These are phyloP conservation scores for Epichloe sylvatica DNA, from an alignment of 2,329 filamentous ascomycete species.

Conservation along the genomic window DNA sequence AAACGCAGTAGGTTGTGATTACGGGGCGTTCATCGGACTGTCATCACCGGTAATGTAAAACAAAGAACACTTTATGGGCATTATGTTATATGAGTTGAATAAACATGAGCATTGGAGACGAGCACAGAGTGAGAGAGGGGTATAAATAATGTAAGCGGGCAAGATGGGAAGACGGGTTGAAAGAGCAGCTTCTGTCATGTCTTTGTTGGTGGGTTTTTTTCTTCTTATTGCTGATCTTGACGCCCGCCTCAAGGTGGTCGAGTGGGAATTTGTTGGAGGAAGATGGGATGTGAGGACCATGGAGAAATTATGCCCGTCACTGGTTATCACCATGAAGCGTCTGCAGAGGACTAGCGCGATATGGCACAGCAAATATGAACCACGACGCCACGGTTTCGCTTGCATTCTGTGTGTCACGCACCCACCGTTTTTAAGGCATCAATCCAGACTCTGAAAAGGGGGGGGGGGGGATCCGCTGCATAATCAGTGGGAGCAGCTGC, in stretches of 20 bases:
- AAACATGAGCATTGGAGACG: constrained; percentile 2
- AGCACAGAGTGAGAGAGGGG: not conserved
- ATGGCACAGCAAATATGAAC: too few species aligned
- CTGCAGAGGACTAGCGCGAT: not conserved
- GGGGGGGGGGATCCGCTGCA: not conserved
- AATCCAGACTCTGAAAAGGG: not conserved
- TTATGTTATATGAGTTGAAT: constrained; percentile 8
- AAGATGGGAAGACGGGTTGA: not conserved
- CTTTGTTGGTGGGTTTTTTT: not conserved
- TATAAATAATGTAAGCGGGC: not conserved
- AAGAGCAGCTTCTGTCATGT: not conserved
- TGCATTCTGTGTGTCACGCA: not conserved
- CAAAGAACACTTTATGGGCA: not conserved
- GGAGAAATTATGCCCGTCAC: not conserved
- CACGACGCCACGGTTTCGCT: not conserved
- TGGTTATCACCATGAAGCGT: too few species aligned
- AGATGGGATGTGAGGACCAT: not conserved
- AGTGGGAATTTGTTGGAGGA: not conserved
- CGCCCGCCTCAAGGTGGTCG: not conserved
- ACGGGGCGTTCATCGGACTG: constrained; percentile 7
- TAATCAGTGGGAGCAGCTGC: not conserved
- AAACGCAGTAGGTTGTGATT: constrained; percentile 5
- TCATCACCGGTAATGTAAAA: constrained; percentile 1
- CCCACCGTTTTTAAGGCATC: not conserved
- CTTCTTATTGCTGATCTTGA: not conserved